These are phyloP conservation scores for Saussurea involucrata DNA, from an alignment of 129 eudicot genomes.

Conservation along the genomic window DNA sequence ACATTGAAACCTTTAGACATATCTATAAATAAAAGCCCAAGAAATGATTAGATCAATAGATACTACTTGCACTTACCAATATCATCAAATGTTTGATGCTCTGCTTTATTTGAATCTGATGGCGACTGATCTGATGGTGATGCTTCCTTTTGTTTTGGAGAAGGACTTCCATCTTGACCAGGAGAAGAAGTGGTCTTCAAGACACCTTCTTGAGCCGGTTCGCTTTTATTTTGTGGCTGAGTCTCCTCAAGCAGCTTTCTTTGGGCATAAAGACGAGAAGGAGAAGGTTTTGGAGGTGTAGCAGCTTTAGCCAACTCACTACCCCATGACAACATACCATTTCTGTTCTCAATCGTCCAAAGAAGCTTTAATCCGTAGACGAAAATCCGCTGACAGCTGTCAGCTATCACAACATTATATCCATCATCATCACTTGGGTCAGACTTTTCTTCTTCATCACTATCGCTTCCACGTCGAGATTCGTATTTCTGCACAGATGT, in stretches of 20 bases:
- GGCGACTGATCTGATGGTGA: conserved; percentile 51
- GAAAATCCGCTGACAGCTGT: conserved; percentile 75
- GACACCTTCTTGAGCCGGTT: conserved; percentile 42
- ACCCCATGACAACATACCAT: conserved; percentile 91
- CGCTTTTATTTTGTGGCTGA: conserved; percentile 32
- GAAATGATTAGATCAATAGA: neutral
- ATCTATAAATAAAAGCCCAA: neutral
- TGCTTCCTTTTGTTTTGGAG: conserved; percentile 34
- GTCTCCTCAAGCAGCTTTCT: conserved; percentile 71
- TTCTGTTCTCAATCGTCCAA: conserved; percentile 84
- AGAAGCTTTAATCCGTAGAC: conserved; percentile 87
- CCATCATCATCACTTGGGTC: conserved; percentile 96
- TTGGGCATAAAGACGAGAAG: conserved; percentile 86
- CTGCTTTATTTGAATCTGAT: conserved; percentile 38
- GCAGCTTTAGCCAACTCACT: conserved; percentile 84
- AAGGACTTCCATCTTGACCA: conserved; percentile 45
- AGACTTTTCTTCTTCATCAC: conserved; percentile 73
- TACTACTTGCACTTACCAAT: conserved; percentile 38
- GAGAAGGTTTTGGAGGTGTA: conserved; percentile 85
- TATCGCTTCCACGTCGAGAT: conserved; percentile 65
- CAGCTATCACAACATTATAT: conserved; percentile 86
- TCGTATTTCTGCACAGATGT: conserved; percentile 72
- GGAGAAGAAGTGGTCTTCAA: conserved; percentile 31
- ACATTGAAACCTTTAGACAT: conserved; percentile 25
- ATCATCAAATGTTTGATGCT: conserved; percentile 47